Conservation (phyloP, 116 monocot species). For the Trichopus zeylanicus region DNA sequence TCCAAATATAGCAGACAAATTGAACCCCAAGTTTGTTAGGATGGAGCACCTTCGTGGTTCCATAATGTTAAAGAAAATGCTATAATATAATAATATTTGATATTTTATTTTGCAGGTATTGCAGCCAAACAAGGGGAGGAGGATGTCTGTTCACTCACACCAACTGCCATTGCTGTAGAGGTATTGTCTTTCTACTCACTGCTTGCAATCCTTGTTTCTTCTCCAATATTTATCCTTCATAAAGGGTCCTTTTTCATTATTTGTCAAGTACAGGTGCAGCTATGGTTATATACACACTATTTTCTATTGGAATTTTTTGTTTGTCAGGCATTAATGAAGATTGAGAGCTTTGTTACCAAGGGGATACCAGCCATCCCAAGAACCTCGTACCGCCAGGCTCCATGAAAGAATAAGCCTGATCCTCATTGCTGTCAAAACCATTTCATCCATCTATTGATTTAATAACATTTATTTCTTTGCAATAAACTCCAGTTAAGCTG, state of each 20-base stretch:
- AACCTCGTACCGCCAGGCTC: slow-evolving; percentile 8
- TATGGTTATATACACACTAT: neutral
- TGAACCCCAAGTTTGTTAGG: too few species aligned
- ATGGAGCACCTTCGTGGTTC: too few species aligned
- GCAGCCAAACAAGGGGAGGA: slow-evolving; percentile 53
- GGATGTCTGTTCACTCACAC: slow-evolving; percentile 61
- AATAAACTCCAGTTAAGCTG: neutral
- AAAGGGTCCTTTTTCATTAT: neutral
- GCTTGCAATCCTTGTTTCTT: neutral
- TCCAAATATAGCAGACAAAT: too few species aligned
- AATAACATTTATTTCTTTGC: neutral
- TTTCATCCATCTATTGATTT: neutral
- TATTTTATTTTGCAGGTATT: slow-evolving; percentile 38
- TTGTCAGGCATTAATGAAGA: slow-evolving; percentile 29
- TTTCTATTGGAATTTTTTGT: too few species aligned
- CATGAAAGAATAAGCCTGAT: neutral
- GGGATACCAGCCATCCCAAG: slow-evolving; percentile 15
- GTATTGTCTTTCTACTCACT: slow-evolving; percentile 15
- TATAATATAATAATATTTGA: neutral
- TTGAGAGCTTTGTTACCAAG: slow-evolving; percentile 30
- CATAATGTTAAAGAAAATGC: neutral
- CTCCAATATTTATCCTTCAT: neutral
- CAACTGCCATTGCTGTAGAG: slow-evolving; percentile 73
- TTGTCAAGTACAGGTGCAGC: neutral
- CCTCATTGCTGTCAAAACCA: neutral